Evolutionary conservation across 805 yeast species (phyloP).

Genomic region (Myxozyma kluyveri): DNA sequence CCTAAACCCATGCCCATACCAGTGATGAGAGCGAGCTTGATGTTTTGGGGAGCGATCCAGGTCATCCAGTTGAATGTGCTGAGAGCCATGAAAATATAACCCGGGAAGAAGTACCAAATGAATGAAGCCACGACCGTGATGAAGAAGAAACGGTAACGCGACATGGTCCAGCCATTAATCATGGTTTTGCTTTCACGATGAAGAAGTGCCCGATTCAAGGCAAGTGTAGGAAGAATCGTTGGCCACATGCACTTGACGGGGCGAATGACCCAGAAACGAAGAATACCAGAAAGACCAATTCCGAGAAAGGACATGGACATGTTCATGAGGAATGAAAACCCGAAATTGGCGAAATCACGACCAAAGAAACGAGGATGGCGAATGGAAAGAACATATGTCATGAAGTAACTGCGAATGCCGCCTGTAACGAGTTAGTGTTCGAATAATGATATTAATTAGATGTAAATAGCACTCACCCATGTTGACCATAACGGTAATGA

Average conservation of each 20-base stretch:
- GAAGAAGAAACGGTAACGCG: constrained; percentile 50
- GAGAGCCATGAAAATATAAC: constrained; percentile 57
- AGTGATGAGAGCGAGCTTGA: constrained; percentile 48
- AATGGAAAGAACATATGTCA: constrained; percentile 2
- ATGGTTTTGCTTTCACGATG: constrained; percentile 31
- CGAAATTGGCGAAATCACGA: constrained; percentile 33
- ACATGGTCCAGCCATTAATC: constrained; percentile 61
- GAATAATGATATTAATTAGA: too few relatives aligned
- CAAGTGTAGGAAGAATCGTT: constrained; percentile 55
- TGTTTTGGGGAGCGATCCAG: constrained; percentile 55
- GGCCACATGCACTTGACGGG: constrained; percentile 74
- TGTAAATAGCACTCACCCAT: too few relatives aligned
- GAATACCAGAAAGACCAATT: constrained; percentile 62
- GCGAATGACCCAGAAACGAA: constrained; percentile 56
- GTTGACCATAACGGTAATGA: constrained; percentile 45
- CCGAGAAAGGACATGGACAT: constrained; percentile 63
- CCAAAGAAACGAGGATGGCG: constrained; percentile 5
- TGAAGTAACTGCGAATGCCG: neutral
- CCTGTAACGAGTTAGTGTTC: too few relatives aligned
- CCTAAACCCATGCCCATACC: constrained; percentile 46
- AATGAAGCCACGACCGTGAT: constrained; percentile 44
- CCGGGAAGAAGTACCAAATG: constrained; percentile 48
- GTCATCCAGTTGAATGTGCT: constrained; percentile 57
- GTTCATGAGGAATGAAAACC: constrained; percentile 54
- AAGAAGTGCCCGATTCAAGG: constrained; percentile 43